Evolutionary conservation across 1,284 basidiomycete genomes (phyloP).

Genomic region (Cryptococcus hybrid): DNA sequence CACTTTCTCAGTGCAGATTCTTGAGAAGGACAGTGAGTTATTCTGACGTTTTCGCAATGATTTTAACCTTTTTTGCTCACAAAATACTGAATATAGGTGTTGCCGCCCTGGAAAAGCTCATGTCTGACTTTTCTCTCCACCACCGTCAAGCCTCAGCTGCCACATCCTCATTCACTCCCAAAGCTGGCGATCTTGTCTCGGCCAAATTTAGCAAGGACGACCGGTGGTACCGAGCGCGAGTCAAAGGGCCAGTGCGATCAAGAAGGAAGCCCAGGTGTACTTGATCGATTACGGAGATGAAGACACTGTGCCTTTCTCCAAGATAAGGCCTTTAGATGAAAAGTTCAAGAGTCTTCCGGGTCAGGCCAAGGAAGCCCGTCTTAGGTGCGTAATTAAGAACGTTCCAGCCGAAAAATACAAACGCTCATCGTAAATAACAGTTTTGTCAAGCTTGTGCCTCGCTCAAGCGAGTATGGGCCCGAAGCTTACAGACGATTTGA

Average conservation of each 20-base stretch:
- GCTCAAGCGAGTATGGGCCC: conserved; percentile 75
- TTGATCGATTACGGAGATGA: conserved; percentile 69
- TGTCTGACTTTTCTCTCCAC: conserved; percentile 86
- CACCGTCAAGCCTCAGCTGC: conserved; percentile 63
- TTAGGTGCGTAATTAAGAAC: conserved; percentile 26
- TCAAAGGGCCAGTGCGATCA: conserved; percentile 76
- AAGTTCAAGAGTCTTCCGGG: conserved; percentile 81
- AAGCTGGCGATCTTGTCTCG: conserved; percentile 68
- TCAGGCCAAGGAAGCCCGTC: conserved; percentile 54
- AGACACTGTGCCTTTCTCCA: conserved; percentile 68
- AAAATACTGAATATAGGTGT: conserved; percentile 58
- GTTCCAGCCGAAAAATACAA: no score
- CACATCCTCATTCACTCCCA: conserved; percentile 67
- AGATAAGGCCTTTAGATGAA: conserved; percentile 74
- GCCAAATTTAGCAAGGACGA: conserved; percentile 35
- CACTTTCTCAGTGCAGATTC: conserved; percentile 85
- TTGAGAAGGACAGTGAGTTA: conserved; percentile 69
- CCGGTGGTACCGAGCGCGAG: conserved; percentile 89
- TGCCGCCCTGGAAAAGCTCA: conserved; percentile 83
- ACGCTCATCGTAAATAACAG: conserved; percentile 49
- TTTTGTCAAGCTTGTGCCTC: conserved; percentile 75
- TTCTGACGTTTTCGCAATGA: background rate
- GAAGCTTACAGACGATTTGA: conserved; percentile 86
- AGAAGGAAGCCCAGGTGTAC: conserved; percentile 58
- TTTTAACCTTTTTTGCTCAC: background rate